phyloP scores from a whole-genome alignment of 1,284 basidiomycete genomes.

The Moniliella sp. region DNA sequence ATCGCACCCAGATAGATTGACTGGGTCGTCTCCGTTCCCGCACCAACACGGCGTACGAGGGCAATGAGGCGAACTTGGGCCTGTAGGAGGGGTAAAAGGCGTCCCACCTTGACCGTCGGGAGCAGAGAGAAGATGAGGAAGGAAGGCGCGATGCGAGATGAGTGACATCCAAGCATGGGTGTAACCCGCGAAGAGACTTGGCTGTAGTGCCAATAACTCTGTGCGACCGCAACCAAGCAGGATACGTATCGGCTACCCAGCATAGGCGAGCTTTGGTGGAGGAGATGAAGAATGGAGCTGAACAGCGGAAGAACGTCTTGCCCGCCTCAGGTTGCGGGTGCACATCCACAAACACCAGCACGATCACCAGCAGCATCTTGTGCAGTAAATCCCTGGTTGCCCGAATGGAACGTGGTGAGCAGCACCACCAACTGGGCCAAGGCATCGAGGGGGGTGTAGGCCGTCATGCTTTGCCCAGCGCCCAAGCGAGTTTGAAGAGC shows the following conservation, averaged over 20 bases:
- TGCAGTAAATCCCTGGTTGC: conserved; percentile 89
- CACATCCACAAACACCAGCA: conserved; percentile 76
- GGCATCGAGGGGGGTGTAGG: conserved; percentile 78
- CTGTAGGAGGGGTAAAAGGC: conserved; percentile 83
- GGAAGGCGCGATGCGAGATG: conserved; percentile 83
- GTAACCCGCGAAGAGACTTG: conserved; percentile 88
- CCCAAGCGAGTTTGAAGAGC: conserved; percentile 60
- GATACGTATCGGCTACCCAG: conserved; percentile 58
- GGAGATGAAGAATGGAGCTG: conserved; percentile 85
- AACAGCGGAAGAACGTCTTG: conserved; percentile 98
- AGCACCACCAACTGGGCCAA: conserved; percentile 84
- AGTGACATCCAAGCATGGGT: conserved; percentile 94
- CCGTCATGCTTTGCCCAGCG: conserved; percentile 47
- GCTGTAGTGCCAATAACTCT: conserved; percentile 87
- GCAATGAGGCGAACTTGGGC: conserved; percentile 80
- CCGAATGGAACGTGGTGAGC: conserved; percentile 97
- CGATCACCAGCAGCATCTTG: conserved; percentile 90
- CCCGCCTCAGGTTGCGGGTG: conserved; percentile 75
- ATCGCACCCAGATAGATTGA: conserved; percentile 77
- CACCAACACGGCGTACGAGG: conserved; percentile 64
- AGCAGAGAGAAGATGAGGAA: conserved; percentile 72
- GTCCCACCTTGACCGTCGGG: conserved; percentile 79
- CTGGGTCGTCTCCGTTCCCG: conserved; percentile 59
- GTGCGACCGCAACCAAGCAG: conserved; percentile 70
- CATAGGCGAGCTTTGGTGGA: conserved; percentile 70